These are phyloP conservation scores for Musa itinerans DNA, from an alignment of 176 grass and related monocot species.

Conservation along the genomic window DNA sequence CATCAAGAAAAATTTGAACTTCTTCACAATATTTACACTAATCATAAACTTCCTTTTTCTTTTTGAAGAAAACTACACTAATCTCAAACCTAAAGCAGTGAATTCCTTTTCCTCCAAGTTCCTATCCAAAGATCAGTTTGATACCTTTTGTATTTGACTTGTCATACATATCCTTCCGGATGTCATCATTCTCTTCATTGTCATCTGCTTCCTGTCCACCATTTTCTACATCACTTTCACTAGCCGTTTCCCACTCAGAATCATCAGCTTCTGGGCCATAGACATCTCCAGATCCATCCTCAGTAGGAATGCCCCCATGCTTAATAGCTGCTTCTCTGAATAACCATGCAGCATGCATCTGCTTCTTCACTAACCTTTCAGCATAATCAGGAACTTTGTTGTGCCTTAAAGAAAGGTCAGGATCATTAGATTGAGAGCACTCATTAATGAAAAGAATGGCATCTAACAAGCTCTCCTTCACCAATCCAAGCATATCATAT, in stretches of 20 bases:
- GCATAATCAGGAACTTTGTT: constrained; percentile 99
- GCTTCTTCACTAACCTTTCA: constrained; percentile 90
- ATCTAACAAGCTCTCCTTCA: constrained; percentile 95
- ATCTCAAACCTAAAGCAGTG: background rate
- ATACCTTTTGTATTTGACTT: constrained; percentile 47
- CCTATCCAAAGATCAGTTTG: background rate
- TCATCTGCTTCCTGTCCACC: constrained; percentile 41
- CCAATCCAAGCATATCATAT: constrained; percentile 96
- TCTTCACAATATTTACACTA: too few species aligned
- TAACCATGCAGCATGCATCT: constrained; percentile 92
- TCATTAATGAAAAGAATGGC: constrained; percentile 97
- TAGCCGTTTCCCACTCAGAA: constrained; percentile 90
- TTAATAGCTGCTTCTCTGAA: constrained; percentile 90
- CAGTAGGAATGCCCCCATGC: constrained; percentile 68
- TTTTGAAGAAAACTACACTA: background rate
- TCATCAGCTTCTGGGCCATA: constrained; percentile 86
- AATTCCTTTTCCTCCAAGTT: background rate
- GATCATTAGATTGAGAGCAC: constrained; percentile 79
- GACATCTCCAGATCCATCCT: constrained; percentile 58
- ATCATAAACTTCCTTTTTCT: too few species aligned
- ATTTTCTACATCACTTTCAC: constrained; percentile 63
- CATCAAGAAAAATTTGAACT: too few species aligned
- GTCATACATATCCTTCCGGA: constrained; percentile 43
- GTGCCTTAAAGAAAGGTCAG: constrained; percentile 76
- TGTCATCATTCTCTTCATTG: constrained; percentile 46